Conservation (phyloP, 2,329 filamentous ascomycete species). For the Colletotrichum sp. region DNA sequence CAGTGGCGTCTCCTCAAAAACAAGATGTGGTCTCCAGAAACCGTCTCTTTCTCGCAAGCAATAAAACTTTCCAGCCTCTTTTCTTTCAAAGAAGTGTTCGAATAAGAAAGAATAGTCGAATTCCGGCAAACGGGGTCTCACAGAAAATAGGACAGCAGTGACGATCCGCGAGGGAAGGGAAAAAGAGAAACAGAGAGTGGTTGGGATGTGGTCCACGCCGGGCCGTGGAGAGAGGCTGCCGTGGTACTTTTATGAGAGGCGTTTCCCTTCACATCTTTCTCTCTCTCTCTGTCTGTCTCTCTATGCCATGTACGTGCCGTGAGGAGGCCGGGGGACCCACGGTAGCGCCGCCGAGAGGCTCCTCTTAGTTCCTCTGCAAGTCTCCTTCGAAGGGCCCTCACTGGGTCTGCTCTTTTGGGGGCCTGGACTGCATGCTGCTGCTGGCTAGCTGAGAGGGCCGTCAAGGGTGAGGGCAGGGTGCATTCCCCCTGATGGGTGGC, state of each 20-base stretch:
- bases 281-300: neutral
- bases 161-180: neutral
- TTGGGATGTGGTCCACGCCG: neutral
- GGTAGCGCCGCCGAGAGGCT: slow-evolving; percentile 11
- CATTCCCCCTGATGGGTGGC: slow-evolving; percentile 12
- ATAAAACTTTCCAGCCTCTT: slow-evolving; percentile 5
- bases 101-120: slow-evolving; percentile 1
- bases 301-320: slow-evolving; percentile 3
- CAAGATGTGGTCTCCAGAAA: neutral
- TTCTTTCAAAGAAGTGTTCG: neutral
- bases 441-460: neutral
- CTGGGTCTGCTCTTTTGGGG: slow-evolving; percentile 1
- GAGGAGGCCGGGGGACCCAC: slow-evolving; percentile 7
- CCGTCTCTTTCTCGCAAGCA: neutral
- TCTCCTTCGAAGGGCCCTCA: neutral
- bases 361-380: neutral
- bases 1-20: neutral
- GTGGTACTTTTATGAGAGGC: slow-evolving; percentile 10
- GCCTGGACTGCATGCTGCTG: neutral
- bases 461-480: neutral
- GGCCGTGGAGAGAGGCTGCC: neutral
- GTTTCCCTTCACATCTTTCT: neutral
- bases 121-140: slow-evolving; percentile 2
- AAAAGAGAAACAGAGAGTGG: slow-evolving; percentile 10
- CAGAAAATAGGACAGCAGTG: slow-evolving; percentile 7